Evolutionary conservation across 2,329 filamentous ascomycete genomes (phyloP).

Genomic region (Fusarium concolor): DNA sequence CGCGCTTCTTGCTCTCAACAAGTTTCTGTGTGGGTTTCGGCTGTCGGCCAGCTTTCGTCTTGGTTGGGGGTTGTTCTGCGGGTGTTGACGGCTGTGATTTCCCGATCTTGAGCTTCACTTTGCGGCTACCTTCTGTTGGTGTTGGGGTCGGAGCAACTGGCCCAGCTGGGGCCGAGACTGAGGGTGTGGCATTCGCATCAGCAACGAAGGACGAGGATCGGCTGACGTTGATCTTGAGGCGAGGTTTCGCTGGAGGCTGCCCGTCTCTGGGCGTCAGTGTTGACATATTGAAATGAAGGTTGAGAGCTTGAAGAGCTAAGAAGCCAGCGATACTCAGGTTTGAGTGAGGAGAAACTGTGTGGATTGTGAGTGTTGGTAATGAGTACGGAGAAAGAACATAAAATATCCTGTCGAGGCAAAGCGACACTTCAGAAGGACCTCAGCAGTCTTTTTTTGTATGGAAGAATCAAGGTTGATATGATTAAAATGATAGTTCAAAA

Average conservation of each 20-base stretch:
- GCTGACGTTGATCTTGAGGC: conserved; percentile 56
- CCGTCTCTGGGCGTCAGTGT: conserved; percentile 41
- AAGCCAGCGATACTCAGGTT: conserved; percentile 17
- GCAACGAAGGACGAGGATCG: conserved; percentile 51
- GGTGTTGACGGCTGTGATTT: conserved; percentile 55
- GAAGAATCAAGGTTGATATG: background rate
- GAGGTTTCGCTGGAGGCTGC: conserved; percentile 51
- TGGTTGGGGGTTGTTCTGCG: conserved; percentile 52
- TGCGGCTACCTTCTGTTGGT: conserved; percentile 50
- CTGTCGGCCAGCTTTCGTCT: conserved; percentile 70
- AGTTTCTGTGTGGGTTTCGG: conserved; percentile 70
- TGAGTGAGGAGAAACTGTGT: conserved; percentile 1
- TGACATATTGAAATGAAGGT: conserved; percentile 46
- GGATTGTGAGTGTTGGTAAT: background rate
- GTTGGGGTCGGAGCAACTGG: conserved; percentile 28
- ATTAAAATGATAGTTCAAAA: background rate
- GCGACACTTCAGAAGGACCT: background rate
- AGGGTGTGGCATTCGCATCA: conserved; percentile 41
- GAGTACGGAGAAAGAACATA: background rate
- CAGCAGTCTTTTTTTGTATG: background rate
- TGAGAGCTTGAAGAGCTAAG: conserved; percentile 6
- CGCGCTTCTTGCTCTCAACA: conserved; percentile 70
- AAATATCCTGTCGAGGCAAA: background rate
- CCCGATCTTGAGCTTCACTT: conserved; percentile 58
- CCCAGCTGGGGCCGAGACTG: conserved; percentile 16